Base-by-base conservation (phyloP, 495 filamentous ascomycete genomes). In the Schizothecium vesticola region DNA sequence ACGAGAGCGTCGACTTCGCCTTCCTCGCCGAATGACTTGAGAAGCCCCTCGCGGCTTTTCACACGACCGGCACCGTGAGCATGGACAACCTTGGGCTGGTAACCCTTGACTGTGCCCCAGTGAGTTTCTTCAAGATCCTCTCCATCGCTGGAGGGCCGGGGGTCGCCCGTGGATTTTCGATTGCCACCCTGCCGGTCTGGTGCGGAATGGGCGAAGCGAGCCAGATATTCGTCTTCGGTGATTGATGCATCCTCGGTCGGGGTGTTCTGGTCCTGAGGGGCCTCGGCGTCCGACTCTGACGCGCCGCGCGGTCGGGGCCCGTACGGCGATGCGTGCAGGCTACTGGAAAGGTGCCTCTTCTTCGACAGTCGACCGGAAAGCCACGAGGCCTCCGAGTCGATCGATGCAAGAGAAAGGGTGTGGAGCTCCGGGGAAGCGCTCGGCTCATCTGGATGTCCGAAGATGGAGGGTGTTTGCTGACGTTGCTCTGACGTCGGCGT, bases 361-460 rank as follows among this genome's bases (percentile, higher is more conserved):
- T 73, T 79, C 21, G 74, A 77, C 9, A 80, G 69, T 19, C 81
- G 75, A 13, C 93, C 92, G 3, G 92, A 92, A 69, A 97, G 89
- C 93, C 93, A 97, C 0, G 93, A 96, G 2, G 87, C 93, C 80
- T 97, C 93, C 0, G 91, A 94, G 73, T 96, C 93, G 67, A 97
- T 88, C 0, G 92, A 94, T 9, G 91, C 92, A 7, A 95, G 81
- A 16, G 92, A 95, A 76, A 84, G 84, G 22, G 78, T 79, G 24
- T 83, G 81, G 0, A 81, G 77, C 55, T 81, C 82, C 1, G 82
- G 81, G 0, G 82, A 83, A 51, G 75, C 75, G n/a, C 74, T 74
- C 10, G 64, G 66, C 25, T 82, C 80, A 64, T 83, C 81, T 23
- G 78, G 74, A 29, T 71, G 76, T 51, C 77, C 76, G 67, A 79